These are phyloP conservation scores for Pythium phragmiticola DNA, from an alignment of 352 stramenopile genomes.

Conservation along the genomic window DNA sequence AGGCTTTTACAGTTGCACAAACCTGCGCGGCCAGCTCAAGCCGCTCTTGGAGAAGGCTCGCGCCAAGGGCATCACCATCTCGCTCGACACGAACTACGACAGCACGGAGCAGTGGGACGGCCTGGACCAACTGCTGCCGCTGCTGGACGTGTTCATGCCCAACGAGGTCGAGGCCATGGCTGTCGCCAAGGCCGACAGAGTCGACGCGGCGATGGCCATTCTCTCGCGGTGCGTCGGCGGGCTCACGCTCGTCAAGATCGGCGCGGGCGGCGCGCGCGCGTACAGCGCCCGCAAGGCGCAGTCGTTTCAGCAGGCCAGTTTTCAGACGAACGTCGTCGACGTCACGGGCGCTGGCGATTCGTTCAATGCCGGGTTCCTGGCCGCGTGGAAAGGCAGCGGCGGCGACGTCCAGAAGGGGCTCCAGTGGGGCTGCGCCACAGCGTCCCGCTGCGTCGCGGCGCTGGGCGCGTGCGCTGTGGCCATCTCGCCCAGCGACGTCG, in stretches of 20 bases:
- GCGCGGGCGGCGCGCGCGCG: conserved; percentile 55
- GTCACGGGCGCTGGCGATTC: conserved; percentile 81
- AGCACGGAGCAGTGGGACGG: conserved; percentile 60
- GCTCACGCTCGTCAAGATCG: conserved; percentile 72
- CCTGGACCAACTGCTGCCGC: conserved; percentile 55
- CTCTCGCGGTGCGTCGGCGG: conserved; percentile 43
- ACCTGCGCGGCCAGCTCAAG: conserved; percentile 57
- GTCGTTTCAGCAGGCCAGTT: conserved; percentile 49
- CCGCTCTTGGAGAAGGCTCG: conserved; percentile 54
- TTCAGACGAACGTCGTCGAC: conserved; percentile 62
- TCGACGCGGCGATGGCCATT: conserved; percentile 57
- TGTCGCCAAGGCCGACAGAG: conserved; percentile 41
- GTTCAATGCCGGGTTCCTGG: conserved; percentile 85
- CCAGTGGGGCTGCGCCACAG: conserved; percentile 65
- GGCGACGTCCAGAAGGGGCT: conserved; percentile 51
- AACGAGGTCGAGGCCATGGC: conserved; percentile 83
- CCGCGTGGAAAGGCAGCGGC: conserved; percentile 55
- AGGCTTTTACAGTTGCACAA: conserved; percentile 72
- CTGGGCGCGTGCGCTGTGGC: conserved; percentile 54
- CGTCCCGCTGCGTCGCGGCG: conserved; percentile 52
- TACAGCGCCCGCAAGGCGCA: conserved; percentile 41
- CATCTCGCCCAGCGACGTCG: conserved; percentile 46
- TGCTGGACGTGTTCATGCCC: conserved; percentile 81
- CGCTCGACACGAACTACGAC: conserved; percentile 87
- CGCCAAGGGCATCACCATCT: conserved; percentile 66